Evolutionary conservation across 1,284 basidiomycete genomes (phyloP).

Genomic region (Peniophora sp.): DNA sequence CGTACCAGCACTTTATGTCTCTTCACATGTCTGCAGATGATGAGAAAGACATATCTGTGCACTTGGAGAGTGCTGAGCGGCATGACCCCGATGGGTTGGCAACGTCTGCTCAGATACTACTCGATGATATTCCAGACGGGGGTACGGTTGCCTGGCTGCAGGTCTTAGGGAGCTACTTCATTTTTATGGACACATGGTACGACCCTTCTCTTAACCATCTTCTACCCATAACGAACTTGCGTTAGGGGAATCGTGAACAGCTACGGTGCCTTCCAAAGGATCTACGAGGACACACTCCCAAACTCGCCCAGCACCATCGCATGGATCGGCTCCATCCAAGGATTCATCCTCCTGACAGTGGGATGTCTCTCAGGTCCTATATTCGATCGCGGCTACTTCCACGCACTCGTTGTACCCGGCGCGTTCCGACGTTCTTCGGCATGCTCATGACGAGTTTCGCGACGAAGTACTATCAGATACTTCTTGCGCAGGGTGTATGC

Average conservation of each 20-base stretch:
- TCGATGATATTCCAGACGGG: neutral
- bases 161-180: neutral
- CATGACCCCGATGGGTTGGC: neutral
- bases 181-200: constrained; percentile 1
- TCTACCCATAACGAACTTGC: neutral
- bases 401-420: neutral
- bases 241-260: neutral
- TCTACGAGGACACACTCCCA: neutral
- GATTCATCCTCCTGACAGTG: neutral
- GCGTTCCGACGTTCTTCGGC: neutral
- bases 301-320: neutral
- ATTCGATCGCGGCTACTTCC: neutral
- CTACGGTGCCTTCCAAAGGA: constrained; percentile 1
- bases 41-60: too few species aligned
- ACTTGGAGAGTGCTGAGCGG: too few species aligned
- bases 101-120: neutral
- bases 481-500: neutral
- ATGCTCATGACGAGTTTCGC: neutral
- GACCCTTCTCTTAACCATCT: neutral
- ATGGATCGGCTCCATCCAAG: neutral
- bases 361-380: neutral
- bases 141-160: neutral
- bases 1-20: too few species aligned
- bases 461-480: constrained; percentile 1
- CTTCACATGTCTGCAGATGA: too few species aligned